Evolutionary conservation across 306 rosid genomes (phyloP), one percentile per base, ranked within the genome.

Genomic region (Biancaea sappan): DNA sequence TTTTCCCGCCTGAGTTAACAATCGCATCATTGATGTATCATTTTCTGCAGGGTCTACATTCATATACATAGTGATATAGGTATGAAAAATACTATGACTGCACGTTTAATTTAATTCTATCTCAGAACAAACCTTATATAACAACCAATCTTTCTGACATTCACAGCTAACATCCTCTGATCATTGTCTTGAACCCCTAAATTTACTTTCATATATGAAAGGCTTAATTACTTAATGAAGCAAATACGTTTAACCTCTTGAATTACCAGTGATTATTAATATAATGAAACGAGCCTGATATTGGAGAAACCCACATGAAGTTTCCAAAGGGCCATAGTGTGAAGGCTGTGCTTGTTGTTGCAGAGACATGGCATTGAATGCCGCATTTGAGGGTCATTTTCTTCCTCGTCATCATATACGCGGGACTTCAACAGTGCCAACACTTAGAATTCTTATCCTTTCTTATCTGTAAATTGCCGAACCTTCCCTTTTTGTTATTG

Each of bases 281-380:
- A 57, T 8, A 2, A 29, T 26, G 34, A 53, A 46, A 4, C 51
- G 0, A 9, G 24, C 43, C 25, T 7, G 6, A 15, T n/a, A 24
- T 24, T 24, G 38, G 21, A 57, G 67, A 56, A 21, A 52, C 12
- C 21, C 43, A 31, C 37, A n/a, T 67, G 68, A 41, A 48, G 58
- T 22, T 56, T 76, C 40, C 54, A 8, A 2, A 66, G 37, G 29
- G 57, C n/a, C 34, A 35, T 52, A 3, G 57, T 5, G 43, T 28
- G 38, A 59, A 47, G 75, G 5, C 16, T 32, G 32, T 76, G 80
- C 21, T 41, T 24, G 69, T 46, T 57, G 80, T 21, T 14, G 8
- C 9, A 19, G 60, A 9, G 38, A 76, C 80, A 76, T 32, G 4
- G 14, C 69, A 67, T 57, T 77, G 19, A 75, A 58, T 48, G 77